phyloP scores from a whole-genome alignment of 2,329 filamentous ascomycete genomes.

The Phoma sp. region DNA sequence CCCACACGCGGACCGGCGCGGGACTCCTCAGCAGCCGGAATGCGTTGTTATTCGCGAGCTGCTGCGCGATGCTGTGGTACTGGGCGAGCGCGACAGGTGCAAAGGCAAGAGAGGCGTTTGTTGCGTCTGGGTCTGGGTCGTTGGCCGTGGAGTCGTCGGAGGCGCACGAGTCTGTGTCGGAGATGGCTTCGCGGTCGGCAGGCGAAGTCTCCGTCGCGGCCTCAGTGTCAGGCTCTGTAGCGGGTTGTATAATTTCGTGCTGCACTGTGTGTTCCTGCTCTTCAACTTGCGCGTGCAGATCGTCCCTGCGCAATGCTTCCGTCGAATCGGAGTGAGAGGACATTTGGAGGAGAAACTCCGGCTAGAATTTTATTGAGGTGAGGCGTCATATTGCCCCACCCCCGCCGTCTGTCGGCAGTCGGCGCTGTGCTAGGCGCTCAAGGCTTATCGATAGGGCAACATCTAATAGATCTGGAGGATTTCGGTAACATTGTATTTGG shows the following conservation, averaged over 20 bases:
- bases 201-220: too few relatives aligned
- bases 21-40: slow-evolving; percentile 34
- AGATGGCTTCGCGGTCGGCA: too few relatives aligned
- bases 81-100: slow-evolving; percentile 32
- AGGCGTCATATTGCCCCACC: slow-evolving; percentile 21
- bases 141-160: too few relatives aligned
- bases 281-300: too few relatives aligned
- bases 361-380: slow-evolving; percentile 9
- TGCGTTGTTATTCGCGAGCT: slow-evolving; percentile 33
- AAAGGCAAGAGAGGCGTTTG: slow-evolving; percentile 20
- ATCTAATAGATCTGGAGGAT: background rate
- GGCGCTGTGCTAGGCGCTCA: background rate
- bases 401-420: slow-evolving; percentile 8
- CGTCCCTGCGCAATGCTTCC: background rate
- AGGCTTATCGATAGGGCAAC: slow-evolving; percentile 9
- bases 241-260: too few relatives aligned
- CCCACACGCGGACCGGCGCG: slow-evolving; percentile 35
- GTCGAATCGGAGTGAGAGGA: slow-evolving; percentile 19
- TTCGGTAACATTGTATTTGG: too few relatives aligned
- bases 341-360: slow-evolving; percentile 2
- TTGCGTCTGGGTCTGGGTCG: background rate
- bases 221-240: too few relatives aligned
- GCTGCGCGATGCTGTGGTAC: slow-evolving; percentile 28
- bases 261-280: too few relatives aligned
- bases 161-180: too few relatives aligned